phyloP scores from a whole-genome alignment of 257 asterid genomes.

The Primulina eburnea region DNA sequence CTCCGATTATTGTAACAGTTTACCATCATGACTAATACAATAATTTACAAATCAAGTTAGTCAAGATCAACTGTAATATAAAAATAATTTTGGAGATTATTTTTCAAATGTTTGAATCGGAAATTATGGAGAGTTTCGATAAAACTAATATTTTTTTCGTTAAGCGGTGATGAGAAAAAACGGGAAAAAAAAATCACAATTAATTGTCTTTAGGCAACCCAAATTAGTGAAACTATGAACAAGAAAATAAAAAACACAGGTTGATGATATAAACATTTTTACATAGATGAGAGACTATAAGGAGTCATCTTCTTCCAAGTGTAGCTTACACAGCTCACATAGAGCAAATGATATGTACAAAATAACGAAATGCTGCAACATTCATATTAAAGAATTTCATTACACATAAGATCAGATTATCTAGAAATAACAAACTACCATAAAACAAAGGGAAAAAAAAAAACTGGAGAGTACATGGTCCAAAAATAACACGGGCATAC shows the following conservation, averaged over 20 bases:
- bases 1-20: too few species aligned
- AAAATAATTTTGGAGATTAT: too few species aligned
- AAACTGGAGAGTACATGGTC: background rate
- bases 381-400: background rate
- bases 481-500: conserved; percentile 36
- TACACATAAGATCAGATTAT: background rate
- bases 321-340: background rate
- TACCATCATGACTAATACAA: too few species aligned
- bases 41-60: too few species aligned
- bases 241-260: background rate
- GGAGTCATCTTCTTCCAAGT: background rate
- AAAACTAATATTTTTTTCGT: too few species aligned
- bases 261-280: too few species aligned
- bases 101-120: too few species aligned
- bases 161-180: too few species aligned
- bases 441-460: background rate
- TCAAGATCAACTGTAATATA: too few species aligned
- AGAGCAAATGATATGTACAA: background rate
- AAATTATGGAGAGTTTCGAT: too few species aligned
- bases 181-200: too few species aligned
- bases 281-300: too few species aligned
- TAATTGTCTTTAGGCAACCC: background rate
- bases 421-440: background rate
- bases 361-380: background rate
- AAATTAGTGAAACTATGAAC: background rate